Evolutionary conservation across 2,329 filamentous ascomycete species (phyloP), one percentile per base, ranked within the genome.

Genomic region (Aspergillus niger): DNA sequence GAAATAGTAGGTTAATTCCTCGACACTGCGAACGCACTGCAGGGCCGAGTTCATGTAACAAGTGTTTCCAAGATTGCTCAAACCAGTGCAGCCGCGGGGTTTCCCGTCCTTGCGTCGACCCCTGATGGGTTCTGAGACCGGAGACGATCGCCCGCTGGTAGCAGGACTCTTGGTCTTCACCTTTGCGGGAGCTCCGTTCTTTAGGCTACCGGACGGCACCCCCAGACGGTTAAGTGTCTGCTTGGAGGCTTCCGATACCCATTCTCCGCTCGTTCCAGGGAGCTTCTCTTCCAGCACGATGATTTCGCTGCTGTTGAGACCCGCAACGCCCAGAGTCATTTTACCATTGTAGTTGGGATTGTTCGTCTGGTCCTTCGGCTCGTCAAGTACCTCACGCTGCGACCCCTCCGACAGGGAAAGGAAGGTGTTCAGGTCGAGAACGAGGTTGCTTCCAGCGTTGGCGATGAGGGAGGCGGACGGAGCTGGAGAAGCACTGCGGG

Each of bases 11-110:
- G 92, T 94, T 65, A 99, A 80, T 76, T 99, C 95, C 72, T 97
- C 91, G 0, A 97, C 92, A 68, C 91, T 96, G 54, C 94, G 88
- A 55, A 99, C 86, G 74, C 95, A 99, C 74, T 99, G 95, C 57
- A 98, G 82, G 8, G 95, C 95, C 22, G 94, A 97, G 76, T 98
- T 98, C 93, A 98, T 97, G 79, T 99, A 99, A 78, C 95, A 99
- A 0, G 95, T 98, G 71, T 99, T 99, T 52, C 95, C 95, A 13
- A 99, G 80, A 71, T 99, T 99, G 65, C 86, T 87, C 55, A 99
- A 80, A 36, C 95, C 95, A 44, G 93, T 90, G 43, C 89, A 89
- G 32, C 95, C 95, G 36, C 87, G 77, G 11, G 86, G 86, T 63
- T 88, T 87, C 8, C 90, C 90, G 41, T 87, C 85, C 67, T 86